Percentiles rank a stretch among this genome's conserved stretches.
These are phyloP conservation scores for Effrenium voratum DNA, from an alignment of 73 alveolate species.

Conservation along the genomic window DNA sequence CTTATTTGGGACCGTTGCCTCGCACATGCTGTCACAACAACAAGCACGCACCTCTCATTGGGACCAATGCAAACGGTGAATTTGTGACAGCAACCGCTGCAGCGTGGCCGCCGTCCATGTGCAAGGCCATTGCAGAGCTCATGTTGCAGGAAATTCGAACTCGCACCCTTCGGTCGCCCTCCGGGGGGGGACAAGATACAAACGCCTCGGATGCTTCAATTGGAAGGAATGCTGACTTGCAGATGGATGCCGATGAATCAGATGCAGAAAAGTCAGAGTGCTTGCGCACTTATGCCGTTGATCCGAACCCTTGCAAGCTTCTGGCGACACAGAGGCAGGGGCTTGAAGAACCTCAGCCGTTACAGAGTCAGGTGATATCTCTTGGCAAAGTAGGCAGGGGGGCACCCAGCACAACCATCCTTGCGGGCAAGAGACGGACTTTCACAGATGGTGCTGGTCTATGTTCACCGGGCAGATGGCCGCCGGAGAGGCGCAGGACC, in stretches of 20 bases:
- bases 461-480: background rate
- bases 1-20: background rate
- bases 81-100: background rate
- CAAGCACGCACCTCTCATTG: background rate
- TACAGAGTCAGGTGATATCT: background rate
- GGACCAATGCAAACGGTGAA: background rate
- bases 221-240: background rate
- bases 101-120: background rate
- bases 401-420: background rate
- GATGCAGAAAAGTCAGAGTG: too few relatives aligned
- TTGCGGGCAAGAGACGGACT: background rate
- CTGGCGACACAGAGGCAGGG: background rate
- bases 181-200: background rate
- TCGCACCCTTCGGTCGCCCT: background rate
- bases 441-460: conserved; percentile 1
- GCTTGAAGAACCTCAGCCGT: background rate
- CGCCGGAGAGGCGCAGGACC: background rate
- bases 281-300: too few relatives aligned
- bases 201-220: too few relatives aligned
- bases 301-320: too few relatives aligned
- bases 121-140: background rate
- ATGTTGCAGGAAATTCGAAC: background rate
- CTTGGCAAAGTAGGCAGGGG: background rate
- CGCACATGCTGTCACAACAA: background rate
- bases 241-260: background rate